Conservation (phyloP, 2,329 filamentous ascomycete genomes). For the Amauroascus verrucosus region DNA sequence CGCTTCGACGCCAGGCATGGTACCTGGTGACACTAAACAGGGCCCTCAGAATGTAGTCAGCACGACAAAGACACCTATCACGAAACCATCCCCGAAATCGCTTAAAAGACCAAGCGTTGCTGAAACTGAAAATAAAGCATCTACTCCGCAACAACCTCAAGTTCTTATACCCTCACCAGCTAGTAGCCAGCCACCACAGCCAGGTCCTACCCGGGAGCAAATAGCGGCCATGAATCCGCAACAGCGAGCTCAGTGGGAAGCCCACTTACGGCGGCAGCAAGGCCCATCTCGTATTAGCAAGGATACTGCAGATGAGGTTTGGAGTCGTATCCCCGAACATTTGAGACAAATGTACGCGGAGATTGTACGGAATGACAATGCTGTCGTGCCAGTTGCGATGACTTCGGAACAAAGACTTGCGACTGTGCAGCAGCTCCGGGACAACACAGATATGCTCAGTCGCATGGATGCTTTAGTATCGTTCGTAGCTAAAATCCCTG, state of each 20-base stretch:
- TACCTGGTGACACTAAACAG: not conserved
- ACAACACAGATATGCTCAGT: slow-evolving; percentile 33
- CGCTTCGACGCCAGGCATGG: slow-evolving; percentile 18
- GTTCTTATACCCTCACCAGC: slow-evolving; percentile 17
- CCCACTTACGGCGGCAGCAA: slow-evolving; percentile 29
- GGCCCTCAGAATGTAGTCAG: slow-evolving; percentile 17
- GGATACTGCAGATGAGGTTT: slow-evolving; percentile 30
- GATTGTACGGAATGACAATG: slow-evolving; percentile 25
- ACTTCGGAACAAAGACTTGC: slow-evolving; percentile 31
- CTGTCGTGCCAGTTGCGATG: slow-evolving; percentile 27
- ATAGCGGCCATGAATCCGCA: slow-evolving; percentile 33
- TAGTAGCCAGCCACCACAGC: slow-evolving; percentile 17
- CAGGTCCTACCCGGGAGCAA: slow-evolving; percentile 27
- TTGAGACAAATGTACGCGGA: slow-evolving; percentile 33
- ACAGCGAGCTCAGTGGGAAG: slow-evolving; percentile 32
- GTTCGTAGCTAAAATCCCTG: slow-evolving; percentile 30
- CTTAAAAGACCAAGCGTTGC: slow-evolving; percentile 38
- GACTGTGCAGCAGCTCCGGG: slow-evolving; percentile 34
- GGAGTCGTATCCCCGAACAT: slow-evolving; percentile 32
- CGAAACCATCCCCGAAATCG: slow-evolving; percentile 29
- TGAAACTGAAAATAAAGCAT: slow-evolving; percentile 35
- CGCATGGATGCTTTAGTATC: slow-evolving; percentile 36
- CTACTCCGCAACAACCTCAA: slow-evolving; percentile 21
- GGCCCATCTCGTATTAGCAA: slow-evolving; percentile 26
- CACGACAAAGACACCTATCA: slow-evolving; percentile 21